These are phyloP conservation scores for Nakazawaea pomicola DNA, from an alignment of 805 yeast genomes.

Conservation along the genomic window DNA sequence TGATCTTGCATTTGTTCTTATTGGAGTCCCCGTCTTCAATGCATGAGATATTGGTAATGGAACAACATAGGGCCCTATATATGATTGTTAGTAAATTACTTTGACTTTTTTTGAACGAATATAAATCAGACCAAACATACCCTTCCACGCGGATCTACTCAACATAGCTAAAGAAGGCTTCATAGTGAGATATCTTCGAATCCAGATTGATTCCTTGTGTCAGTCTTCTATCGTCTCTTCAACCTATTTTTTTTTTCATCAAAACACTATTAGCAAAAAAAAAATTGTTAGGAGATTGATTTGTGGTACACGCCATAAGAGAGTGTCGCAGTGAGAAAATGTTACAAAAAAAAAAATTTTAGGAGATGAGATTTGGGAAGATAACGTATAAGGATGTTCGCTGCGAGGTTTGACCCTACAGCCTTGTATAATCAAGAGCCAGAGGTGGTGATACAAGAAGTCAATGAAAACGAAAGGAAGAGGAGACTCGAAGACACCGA, in stretches of 20 bases:
- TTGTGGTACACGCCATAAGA: neutral
- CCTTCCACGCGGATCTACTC: conserved; percentile 59
- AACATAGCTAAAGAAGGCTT: conserved; percentile 34
- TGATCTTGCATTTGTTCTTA: conserved; percentile 92
- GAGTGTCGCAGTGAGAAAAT: neutral
- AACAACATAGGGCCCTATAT: conserved; percentile 79
- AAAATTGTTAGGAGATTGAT: neutral
- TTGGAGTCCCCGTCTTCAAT: conserved; percentile 71
- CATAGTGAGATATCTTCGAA: conserved; percentile 22
- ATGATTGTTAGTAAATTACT: conserved; percentile 5
- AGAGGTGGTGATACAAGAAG: conserved; percentile 13
- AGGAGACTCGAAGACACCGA: conserved; percentile 11
- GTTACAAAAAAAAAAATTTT: conserved; percentile 11
- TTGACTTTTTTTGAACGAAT: neutral
- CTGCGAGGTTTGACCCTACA: conserved; percentile 12
- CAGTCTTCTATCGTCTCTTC: too few relatives aligned
- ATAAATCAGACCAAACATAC: conserved; percentile 18
- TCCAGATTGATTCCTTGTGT: too few relatives aligned
- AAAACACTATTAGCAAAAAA: too few relatives aligned
- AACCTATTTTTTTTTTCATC: neutral
- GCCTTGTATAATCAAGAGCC: conserved; percentile 18
- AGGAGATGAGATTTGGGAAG: conserved; percentile 11
- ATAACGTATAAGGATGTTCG: conserved; percentile 8
- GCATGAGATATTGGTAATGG: conserved; percentile 93
- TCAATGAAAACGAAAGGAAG: conserved; percentile 15